Base-by-base conservation (phyloP, 2,329 filamentous ascomycete species). In the Sporothrix variecibatus region DNA sequence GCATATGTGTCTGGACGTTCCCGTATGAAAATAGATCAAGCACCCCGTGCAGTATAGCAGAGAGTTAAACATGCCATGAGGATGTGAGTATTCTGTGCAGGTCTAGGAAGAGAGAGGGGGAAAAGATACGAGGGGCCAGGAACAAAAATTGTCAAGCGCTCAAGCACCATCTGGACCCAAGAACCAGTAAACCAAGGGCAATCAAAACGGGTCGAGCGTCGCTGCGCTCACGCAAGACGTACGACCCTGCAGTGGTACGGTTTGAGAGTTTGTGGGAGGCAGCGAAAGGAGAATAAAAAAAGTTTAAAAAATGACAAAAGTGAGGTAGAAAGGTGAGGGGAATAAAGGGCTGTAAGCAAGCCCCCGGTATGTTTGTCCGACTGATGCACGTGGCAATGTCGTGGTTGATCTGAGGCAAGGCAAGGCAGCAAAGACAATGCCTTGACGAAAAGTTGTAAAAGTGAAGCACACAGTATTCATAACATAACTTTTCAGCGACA, bases 101-200 rank as follows among this genome's bases (percentile, higher is more conserved):
- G 38, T 65, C 34, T 26, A 65, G 20, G 8, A 64, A 31, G 26
- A 31, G 2, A n/a, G 40, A 15, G 7, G n/a, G 23, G 4, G 15
- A 23, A 56, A 40, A 20, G 40, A 64, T 64, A 8, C 23, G 43
- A 38, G 40, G 23, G 34, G 60, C 20, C 34, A 43, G 34, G 60
- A 9, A 43, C 20, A 43, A 65, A 43, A 28, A 17, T 23, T 1
- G 8, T 23, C 70, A 64, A 51, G 58, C 58, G 53, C 70, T 26
- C 43, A 64, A 53, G 43, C 71, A 56, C 15, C 60, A 56, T 53
- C 60, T 67, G 43, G 60, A 58, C 71, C 71, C 71, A 67, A 72
- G 60, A 28, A 58, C 60, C 46, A 58, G 46, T 31, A 56, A 67
- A 53, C 60, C 60, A 56, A 53, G 71, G 71, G 60, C 58, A 65